These are phyloP conservation scores for Periconia macrospinosa DNA, from an alignment of 2,329 filamentous ascomycete species.

Conservation along the genomic window DNA sequence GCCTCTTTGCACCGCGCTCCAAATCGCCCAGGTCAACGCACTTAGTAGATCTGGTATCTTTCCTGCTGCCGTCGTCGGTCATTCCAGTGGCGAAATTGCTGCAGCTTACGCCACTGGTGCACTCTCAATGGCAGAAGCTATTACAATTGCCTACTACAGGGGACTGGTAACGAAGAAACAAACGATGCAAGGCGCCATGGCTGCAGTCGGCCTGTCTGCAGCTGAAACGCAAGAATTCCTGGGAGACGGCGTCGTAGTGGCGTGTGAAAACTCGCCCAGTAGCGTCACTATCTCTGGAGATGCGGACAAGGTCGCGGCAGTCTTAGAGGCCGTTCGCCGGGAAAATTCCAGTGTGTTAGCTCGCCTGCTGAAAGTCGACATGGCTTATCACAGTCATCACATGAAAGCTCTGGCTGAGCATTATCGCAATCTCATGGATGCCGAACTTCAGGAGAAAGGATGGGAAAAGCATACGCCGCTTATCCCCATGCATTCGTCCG, in stretches of 20 bases:
- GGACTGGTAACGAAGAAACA: background rate
- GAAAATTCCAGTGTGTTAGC: conserved; percentile 31
- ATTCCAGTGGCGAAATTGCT: conserved; percentile 29
- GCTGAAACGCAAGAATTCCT: conserved; percentile 1
- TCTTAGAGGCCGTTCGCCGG: conserved; percentile 26
- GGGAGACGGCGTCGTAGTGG: background rate
- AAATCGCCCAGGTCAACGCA: conserved; percentile 21
- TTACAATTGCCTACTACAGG: conserved; percentile 6
- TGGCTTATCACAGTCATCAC: conserved; percentile 48
- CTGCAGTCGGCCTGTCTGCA: conserved; percentile 5
- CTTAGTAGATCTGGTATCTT: conserved; percentile 13
- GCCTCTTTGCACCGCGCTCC: conserved; percentile 21
- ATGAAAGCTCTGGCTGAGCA: conserved; percentile 30
- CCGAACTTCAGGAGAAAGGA: background rate
- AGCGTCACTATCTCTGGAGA: conserved; percentile 50
- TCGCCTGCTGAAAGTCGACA: conserved; percentile 42
- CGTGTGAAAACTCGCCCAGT: conserved; percentile 37
- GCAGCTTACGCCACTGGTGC: conserved; percentile 17
- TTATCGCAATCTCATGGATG: background rate
- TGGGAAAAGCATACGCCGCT: background rate
- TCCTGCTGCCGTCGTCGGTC: conserved; percentile 19
- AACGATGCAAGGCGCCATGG: conserved; percentile 1
- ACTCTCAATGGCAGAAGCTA: conserved; percentile 1
- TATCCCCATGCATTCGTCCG: background rate
- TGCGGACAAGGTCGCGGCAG: conserved; percentile 14